Conservation (phyloP, 495 filamentous ascomycete genomes). For the Paragyromitra xinjiangensis region DNA sequence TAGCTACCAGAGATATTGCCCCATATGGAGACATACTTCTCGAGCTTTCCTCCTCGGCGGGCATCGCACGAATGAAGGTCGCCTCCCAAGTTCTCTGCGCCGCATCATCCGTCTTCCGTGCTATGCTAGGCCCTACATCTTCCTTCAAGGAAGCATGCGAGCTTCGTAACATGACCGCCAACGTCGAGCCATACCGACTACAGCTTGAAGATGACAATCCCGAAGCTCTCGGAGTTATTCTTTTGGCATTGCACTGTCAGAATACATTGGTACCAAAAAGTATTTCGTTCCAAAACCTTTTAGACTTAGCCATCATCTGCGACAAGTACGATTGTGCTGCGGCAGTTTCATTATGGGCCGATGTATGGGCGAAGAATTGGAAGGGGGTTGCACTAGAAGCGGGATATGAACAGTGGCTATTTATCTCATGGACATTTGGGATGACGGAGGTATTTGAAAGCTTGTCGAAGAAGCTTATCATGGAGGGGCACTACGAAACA, state of each 20-base stretch:
- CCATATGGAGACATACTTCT: conserved; percentile 44
- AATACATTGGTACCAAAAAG: conserved; percentile 30
- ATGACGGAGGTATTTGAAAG: conserved; percentile 32
- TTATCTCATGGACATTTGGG: conserved; percentile 50
- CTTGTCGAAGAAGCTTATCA: conserved; percentile 38
- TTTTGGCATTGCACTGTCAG: conserved; percentile 46
- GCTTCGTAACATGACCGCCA: conserved; percentile 29
- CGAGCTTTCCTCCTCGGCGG: conserved; percentile 24
- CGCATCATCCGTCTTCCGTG: conserved; percentile 51
- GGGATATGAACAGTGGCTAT: conserved; percentile 49
- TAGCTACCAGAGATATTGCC: conserved; percentile 28
- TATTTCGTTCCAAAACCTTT: conserved; percentile 43
- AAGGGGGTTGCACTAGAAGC: conserved; percentile 5
- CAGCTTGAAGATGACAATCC: conserved; percentile 42
- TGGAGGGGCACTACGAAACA: conserved; percentile 29
- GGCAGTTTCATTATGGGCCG: conserved; percentile 40
- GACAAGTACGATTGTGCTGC: conserved; percentile 53
- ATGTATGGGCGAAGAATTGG: conserved; percentile 40
- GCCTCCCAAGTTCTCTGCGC: conserved; percentile 50
- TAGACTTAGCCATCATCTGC: conserved; percentile 47
- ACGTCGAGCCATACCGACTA: conserved; percentile 9
- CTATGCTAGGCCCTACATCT: conserved; percentile 47
- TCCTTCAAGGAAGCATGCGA: conserved; percentile 51
- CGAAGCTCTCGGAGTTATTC: conserved; percentile 45
- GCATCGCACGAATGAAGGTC: conserved; percentile 38